Evolutionary conservation across 2,329 filamentous ascomycete genomes (phyloP).

Genomic region (Xylariales sp.): DNA sequence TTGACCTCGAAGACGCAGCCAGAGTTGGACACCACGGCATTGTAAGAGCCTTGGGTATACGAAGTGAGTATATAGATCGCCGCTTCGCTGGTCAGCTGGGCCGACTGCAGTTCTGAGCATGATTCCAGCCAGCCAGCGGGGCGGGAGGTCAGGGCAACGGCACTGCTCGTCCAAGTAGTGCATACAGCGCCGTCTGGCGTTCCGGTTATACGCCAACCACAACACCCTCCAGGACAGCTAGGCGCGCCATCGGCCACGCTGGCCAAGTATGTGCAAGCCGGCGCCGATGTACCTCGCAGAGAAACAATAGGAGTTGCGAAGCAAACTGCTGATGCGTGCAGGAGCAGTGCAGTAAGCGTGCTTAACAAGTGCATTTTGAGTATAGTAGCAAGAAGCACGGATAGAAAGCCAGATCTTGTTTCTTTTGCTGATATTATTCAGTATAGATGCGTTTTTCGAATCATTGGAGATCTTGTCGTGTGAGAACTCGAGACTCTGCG

Average conservation of each 20-base stretch:
- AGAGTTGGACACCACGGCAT: not conserved
- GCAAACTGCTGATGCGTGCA: not conserved
- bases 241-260: not conserved
- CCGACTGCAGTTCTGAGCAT: not conserved
- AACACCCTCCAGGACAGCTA: conserved; percentile 6
- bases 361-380: conserved; percentile 1
- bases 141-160: not conserved
- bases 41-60: not conserved
- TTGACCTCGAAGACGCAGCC: conserved; percentile 5
- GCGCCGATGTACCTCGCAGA: not conserved
- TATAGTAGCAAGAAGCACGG: too few relatives aligned
- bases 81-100: not conserved
- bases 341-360: not conserved
- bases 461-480: too few relatives aligned
- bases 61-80: conserved; percentile 3
- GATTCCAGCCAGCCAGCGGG: conserved; percentile 1
- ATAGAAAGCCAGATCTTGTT: not conserved
- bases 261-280: conserved; percentile 3
- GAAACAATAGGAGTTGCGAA: not conserved
- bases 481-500: too few relatives aligned
- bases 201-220: conserved; percentile 2
- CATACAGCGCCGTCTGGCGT: not conserved
- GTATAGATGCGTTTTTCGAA: not conserved
- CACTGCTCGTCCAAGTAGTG: not conserved
- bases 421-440: not conserved